Percentiles rank a stretch among this genome's conserved stretches.
Conservation (phyloP, 1,284 basidiomycete species). For the Rhodotorula sp. region DNA sequence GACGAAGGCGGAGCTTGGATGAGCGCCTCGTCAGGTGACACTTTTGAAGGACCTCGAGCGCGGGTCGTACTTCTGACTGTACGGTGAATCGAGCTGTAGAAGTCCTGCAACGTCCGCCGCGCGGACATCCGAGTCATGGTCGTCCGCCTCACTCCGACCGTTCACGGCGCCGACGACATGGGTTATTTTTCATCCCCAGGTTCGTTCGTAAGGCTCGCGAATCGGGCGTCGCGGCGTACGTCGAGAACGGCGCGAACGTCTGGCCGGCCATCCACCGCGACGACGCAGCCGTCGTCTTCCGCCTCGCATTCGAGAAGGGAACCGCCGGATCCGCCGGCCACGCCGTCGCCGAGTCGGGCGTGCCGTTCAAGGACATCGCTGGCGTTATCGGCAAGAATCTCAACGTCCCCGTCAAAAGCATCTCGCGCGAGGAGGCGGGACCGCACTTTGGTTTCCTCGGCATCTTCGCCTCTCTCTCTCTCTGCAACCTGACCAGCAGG, state of each 20-base stretch:
- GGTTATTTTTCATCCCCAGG: constrained; percentile 36
- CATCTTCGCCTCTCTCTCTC: constrained; percentile 8
- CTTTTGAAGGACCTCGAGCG: neutral
- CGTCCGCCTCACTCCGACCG: constrained; percentile 39
- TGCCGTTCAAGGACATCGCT: constrained; percentile 37
- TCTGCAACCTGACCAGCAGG: constrained; percentile 12
- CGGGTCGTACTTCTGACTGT: neutral
- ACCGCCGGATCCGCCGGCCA: constrained; percentile 36
- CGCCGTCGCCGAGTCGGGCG: constrained; percentile 27
- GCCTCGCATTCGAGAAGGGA: constrained; percentile 39
- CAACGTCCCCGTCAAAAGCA: constrained; percentile 14
- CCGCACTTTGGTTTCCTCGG: constrained; percentile 38
- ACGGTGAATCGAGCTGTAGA: too few relatives aligned
- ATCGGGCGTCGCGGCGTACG: constrained; percentile 33
- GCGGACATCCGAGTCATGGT: constrained; percentile 29
- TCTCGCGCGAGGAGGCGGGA: constrained; percentile 34
- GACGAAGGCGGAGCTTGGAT: constrained; percentile 9
- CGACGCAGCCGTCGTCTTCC: constrained; percentile 42
- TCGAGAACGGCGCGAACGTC: constrained; percentile 30
- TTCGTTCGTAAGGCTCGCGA: constrained; percentile 27
- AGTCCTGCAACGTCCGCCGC: too few relatives aligned
- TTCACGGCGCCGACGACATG: constrained; percentile 37
- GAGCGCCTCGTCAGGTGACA: neutral
- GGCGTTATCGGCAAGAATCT: constrained; percentile 34
- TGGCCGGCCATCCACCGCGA: constrained; percentile 40